These are phyloP conservation scores for Intubia oerlemansii DNA, from an alignment of 2,329 filamentous ascomycete genomes.

Conservation along the genomic window DNA sequence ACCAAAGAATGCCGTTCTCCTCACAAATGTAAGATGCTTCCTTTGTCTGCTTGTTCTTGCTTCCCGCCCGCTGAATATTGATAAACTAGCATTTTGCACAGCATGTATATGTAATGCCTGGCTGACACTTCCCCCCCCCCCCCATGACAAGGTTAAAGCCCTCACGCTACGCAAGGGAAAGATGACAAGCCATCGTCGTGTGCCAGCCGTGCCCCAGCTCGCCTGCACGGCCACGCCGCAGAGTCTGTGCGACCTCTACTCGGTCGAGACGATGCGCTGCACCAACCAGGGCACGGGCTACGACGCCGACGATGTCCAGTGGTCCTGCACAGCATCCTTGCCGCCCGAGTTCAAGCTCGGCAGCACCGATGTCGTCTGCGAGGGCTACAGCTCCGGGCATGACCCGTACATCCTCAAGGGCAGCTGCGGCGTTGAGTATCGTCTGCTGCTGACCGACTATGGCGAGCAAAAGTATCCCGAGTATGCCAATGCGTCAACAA, in stretches of 20 bases:
- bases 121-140: too few relatives aligned
- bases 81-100: too few relatives aligned
- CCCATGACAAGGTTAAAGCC: constrained; percentile 45
- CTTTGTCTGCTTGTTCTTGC: too few relatives aligned
- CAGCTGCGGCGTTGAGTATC: constrained; percentile 83
- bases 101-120: too few relatives aligned
- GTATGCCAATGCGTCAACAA: constrained; percentile 12
- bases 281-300: constrained; percentile 70
- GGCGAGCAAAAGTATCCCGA: constrained; percentile 53
- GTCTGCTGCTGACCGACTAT: constrained; percentile 51
- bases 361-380: constrained; percentile 75
- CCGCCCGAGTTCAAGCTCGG: constrained; percentile 49
- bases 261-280: constrained; percentile 71
- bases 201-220: constrained; percentile 57
- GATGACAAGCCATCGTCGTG: constrained; percentile 55
- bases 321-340: constrained; percentile 55
- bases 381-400: constrained; percentile 58
- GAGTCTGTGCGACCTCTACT: constrained; percentile 44
- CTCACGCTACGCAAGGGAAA: constrained; percentile 51
- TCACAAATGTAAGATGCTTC: constrained; percentile 43
- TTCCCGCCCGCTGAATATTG: too few relatives aligned
- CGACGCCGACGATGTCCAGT: constrained; percentile 62
- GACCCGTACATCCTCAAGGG: constrained; percentile 81
- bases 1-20: constrained; percentile 30
- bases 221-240: constrained; percentile 46